Evolutionary conservation across 2,329 filamentous ascomycete species (phyloP).

Genomic region (Cytospora piceae): DNA sequence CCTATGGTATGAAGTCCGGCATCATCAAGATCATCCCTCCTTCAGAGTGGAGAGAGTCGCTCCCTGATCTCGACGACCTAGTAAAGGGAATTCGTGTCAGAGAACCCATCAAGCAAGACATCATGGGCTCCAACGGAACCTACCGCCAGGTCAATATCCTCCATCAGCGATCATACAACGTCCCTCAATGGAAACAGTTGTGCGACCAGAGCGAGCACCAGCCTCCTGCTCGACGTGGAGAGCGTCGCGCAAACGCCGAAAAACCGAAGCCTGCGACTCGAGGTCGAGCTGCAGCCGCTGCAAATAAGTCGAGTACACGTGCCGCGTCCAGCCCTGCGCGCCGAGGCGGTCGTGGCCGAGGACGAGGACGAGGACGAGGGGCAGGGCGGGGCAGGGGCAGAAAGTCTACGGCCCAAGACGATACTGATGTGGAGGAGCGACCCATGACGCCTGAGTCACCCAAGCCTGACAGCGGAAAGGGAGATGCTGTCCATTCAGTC

Average conservation of each 20-base stretch:
- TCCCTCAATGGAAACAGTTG: slow-evolving; percentile 92
- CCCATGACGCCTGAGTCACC: slow-evolving; percentile 65
- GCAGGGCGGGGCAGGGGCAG: slow-evolving; percentile 45
- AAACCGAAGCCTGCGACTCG: slow-evolving; percentile 50
- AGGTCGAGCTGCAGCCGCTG: slow-evolving; percentile 41
- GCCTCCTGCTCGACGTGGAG: slow-evolving; percentile 86
- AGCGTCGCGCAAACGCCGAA: slow-evolving; percentile 68
- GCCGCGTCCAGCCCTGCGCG: slow-evolving; percentile 16
- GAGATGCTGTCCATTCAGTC: slow-evolving; percentile 49
- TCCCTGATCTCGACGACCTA: slow-evolving; percentile 78
- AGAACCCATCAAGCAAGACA: slow-evolving; percentile 97
- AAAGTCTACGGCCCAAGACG: slow-evolving; percentile 45
- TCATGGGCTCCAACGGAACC: slow-evolving; percentile 91
- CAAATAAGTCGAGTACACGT: slow-evolving; percentile 21
- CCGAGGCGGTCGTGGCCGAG: slow-evolving; percentile 23
- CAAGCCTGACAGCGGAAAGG: slow-evolving; percentile 39
- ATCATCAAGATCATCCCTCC: slow-evolving; percentile 97
- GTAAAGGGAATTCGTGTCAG: slow-evolving; percentile 92
- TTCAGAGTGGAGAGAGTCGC: slow-evolving; percentile 84
- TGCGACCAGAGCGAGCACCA: slow-evolving; percentile 96
- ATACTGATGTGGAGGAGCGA: slow-evolving; percentile 49
- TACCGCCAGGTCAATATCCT: slow-evolving; percentile 98
- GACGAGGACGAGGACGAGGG: slow-evolving; percentile 40
- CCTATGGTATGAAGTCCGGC: slow-evolving; percentile 95
- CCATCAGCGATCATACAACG: slow-evolving; percentile 92